Evolutionary conservation across 2,329 filamentous ascomycete genomes (phyloP), one percentile per base, ranked within the genome.

Genomic region (Fusarium verticillioides): DNA sequence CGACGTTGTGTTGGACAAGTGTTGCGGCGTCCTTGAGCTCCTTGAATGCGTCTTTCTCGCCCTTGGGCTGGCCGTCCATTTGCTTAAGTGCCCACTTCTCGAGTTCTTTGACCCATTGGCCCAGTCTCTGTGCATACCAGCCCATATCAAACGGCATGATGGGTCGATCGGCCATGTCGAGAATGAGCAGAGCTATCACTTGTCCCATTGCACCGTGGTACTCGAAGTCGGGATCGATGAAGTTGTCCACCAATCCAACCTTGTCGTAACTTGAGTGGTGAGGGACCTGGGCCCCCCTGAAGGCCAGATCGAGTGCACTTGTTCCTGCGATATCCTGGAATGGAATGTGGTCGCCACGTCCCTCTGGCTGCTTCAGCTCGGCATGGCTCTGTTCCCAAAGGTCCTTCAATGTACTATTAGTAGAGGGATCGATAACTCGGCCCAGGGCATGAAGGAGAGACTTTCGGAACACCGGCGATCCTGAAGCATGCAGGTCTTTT

Each of bases 291-390:
- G 88, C 85, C 49, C 93, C 93, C 42, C 85, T 78, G 79, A 99
- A 98, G 34, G 90, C 88, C 73, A 99, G 89, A 80, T 98, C 95
- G 63, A 99, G 86, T 16, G 93, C 95, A 49, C 94, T 96, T 12
- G 91, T 95, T 59, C 96, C 96, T 2, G 94, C 94, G 57, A 98
- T 93, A 79, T 96, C 90, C 82, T 97, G 96, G 81, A 98, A 99
- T 4, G 95, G 91, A 6, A 95, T 93, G 77, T 94, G 96, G 82
- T 98, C 96, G 74, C 94, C 93, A 15, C 89, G 91, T 9, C 91
- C 91, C 18, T 92, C 94, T 1, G 97, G 86, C 4, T 90, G 89
- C 50, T 91, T 90, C 2, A 98, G 85, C 36, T 88, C 84, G 28
- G 83, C 86, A 19, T 88, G 84, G 5, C 87, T 85, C 23, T 87